These are phyloP conservation scores for Dentipellis fragilis DNA, from an alignment of 768 basidiomycete species.

Conservation along the genomic window DNA sequence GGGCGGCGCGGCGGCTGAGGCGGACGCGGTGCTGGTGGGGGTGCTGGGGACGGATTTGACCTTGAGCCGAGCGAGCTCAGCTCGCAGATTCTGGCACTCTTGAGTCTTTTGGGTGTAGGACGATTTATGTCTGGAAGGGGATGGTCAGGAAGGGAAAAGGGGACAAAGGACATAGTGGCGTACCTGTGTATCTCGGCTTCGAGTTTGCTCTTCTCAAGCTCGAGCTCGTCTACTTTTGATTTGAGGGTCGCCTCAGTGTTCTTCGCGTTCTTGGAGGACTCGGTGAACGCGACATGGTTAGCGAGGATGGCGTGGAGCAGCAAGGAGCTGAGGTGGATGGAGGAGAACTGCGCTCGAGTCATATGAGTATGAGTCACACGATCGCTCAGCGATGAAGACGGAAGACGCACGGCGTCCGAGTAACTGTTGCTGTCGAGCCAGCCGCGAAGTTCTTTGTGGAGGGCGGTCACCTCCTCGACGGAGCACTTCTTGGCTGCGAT, in stretches of 20 bases:
- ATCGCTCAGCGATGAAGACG: slow-evolving; percentile 9
- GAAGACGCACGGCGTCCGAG: slow-evolving; percentile 52
- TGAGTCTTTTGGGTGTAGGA: slow-evolving; percentile 15
- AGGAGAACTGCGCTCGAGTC: slow-evolving; percentile 37
- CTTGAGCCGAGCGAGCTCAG: slow-evolving; percentile 13
- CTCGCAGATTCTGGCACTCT: slow-evolving; percentile 15
- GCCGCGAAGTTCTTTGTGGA: slow-evolving; percentile 71
- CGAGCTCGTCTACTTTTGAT: slow-evolving; percentile 56
- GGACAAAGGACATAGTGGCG: slow-evolving; percentile 20
- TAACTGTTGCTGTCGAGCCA: slow-evolving; percentile 55
- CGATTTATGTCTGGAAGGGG: slow-evolving; percentile 2
- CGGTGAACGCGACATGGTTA: slow-evolving; percentile 75
- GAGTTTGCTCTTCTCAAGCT: slow-evolving; percentile 45
- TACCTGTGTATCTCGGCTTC: slow-evolving; percentile 68
- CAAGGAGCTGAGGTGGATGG: slow-evolving; percentile 66
- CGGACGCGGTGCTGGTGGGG: slow-evolving; percentile 2
- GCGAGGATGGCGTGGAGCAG: slow-evolving; percentile 75
- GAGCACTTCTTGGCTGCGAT: slow-evolving; percentile 82
- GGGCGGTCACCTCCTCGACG: slow-evolving; percentile 70
- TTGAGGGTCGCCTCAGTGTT: slow-evolving; percentile 50
- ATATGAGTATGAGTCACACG: not conserved
- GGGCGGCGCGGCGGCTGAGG: slow-evolving; percentile 7
- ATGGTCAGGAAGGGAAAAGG: not conserved
- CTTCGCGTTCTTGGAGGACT: slow-evolving; percentile 61
- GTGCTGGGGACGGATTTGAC: slow-evolving; percentile 1